phyloP scores from a whole-genome alignment of 2,329 filamentous ascomycete species.

The Elsinoe necatrix region DNA sequence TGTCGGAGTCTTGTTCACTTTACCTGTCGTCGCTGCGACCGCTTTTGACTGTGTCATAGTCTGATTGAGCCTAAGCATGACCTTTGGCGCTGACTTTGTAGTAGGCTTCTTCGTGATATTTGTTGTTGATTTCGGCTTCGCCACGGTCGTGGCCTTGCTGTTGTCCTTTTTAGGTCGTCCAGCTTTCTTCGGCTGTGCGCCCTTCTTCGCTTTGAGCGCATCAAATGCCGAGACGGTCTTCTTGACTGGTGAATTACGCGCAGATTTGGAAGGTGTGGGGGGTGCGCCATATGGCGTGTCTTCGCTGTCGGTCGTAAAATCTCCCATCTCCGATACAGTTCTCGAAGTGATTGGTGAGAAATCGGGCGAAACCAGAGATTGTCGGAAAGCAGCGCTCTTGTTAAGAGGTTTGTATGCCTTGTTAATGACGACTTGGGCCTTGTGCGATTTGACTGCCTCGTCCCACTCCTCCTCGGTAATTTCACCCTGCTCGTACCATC shows the following conservation, averaged over 20 bases:
- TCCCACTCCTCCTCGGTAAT: conserved; percentile 38
- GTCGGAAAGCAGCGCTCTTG: conserved; percentile 25
- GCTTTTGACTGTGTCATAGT: conserved; percentile 14
- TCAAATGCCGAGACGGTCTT: conserved; percentile 19
- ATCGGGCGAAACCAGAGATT: conserved; percentile 23
- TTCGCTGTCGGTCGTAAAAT: conserved; percentile 17
- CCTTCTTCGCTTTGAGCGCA: conserved; percentile 10
- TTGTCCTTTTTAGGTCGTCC: conserved; percentile 2
- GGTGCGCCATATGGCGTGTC: conserved; percentile 24
- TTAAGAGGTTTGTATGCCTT: conserved; percentile 17
- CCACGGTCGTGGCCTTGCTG: conserved; percentile 17
- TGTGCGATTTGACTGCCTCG: conserved; percentile 30
- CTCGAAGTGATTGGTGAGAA: conserved; percentile 7
- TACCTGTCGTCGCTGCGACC: conserved; percentile 2
- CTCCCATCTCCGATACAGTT: conserved; percentile 24
- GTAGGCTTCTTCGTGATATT: conserved; percentile 18
- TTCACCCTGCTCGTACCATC: conserved; percentile 47
- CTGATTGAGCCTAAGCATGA: conserved; percentile 17
- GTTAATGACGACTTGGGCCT: conserved; percentile 32
- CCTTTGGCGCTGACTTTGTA: conserved; percentile 15
- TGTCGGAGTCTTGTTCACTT: conserved; percentile 22
- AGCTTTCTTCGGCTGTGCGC: conserved; percentile 10
- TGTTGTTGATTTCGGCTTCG: conserved; percentile 11
- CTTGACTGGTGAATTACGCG: conserved; percentile 22
- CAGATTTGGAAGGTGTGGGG: conserved; percentile 27